Evolutionary conservation across 1,139 yeast genomes (phyloP), one percentile per base, ranked within the genome.

Genomic region (Saccharomyces hybrid): DNA sequence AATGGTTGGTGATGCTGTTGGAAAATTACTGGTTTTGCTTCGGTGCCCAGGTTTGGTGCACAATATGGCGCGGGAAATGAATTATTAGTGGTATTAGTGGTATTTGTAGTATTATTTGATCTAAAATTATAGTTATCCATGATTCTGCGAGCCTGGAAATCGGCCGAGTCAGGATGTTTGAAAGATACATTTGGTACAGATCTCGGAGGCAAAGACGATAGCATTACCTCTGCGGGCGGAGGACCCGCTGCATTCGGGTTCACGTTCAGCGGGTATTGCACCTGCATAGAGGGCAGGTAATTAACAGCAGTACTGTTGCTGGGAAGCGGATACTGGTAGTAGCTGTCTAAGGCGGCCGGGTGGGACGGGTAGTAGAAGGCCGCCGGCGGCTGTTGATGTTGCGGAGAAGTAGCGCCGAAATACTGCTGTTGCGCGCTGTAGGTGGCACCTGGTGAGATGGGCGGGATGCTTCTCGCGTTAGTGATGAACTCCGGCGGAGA

Each of bases 1-100:
- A 24, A 31, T 27, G 21, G 34, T 29, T 48, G 38, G n/a, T 48
- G 38, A 24, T 50, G 49, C 48, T 50, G 48, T 3, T 12, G 31
- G 29, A 46, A 46, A 46, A 46, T 14, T 5, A 46, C 14, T 6
- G 31, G 31, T 26, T 11, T 46, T 46, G 14, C 44, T 38, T 38
- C 44, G 2, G 44, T 2, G 19, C 24, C n/a, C 5, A 8, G 2
- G n/a, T 24, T 4, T 9, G 48, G n/a, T 24, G 34, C 14, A 9
- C 42, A 50, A 24, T n/a, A 34, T 9, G 38, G 44, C 6, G 44
- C 7, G 8, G 26, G 12, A 11, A 38, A 16, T 11, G 24, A 16
- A 38, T 19, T 19, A 16, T 12, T 16, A 38, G 19, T 19, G 8
- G 8, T 38, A 12, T n/a, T n/a, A n/a, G n/a, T n/a, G n/a, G n/a